A percentile compares a stretch with the other conserved stretches of the same genome.
Conservation (phyloP, 2,329 filamentous ascomycete genomes). For the Calonectria pseudoturangicola region DNA sequence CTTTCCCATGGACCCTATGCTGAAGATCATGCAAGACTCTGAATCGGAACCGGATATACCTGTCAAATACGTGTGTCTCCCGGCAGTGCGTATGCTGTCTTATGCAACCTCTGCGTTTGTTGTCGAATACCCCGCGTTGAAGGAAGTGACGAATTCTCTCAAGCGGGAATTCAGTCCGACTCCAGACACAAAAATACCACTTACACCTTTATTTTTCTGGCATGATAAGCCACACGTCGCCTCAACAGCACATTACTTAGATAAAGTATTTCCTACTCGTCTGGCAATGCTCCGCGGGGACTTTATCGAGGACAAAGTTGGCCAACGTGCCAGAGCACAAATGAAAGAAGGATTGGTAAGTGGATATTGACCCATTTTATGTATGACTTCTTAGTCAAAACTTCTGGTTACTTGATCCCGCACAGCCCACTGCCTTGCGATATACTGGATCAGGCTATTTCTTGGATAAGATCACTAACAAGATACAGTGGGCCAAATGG, state of each 20-base stretch:
- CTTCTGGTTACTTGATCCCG: not conserved
- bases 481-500: slow-evolving; percentile 67
- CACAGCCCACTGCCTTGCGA: not conserved
- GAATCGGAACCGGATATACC: slow-evolving; percentile 57
- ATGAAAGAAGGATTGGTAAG: slow-evolving; percentile 70
- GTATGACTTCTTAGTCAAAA: not conserved
- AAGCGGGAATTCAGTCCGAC: slow-evolving; percentile 62
- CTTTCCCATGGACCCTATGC: slow-evolving; percentile 65
- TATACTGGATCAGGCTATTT: not conserved
- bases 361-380: rapidly evolving
- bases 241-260: slow-evolving; percentile 68
- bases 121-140: slow-evolving; percentile 63
- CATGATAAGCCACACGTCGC: slow-evolving; percentile 75
- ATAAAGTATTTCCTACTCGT: slow-evolving; percentile 68
- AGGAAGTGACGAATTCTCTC: slow-evolving; percentile 63
- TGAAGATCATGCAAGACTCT: slow-evolving; percentile 67
- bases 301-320: slow-evolving; percentile 75
- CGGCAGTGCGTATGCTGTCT: slow-evolving; percentile 70
- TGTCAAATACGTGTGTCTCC: slow-evolving; percentile 72
- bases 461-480: slow-evolving; percentile 29
- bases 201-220: slow-evolving; percentile 76
- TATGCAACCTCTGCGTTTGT: slow-evolving; percentile 71
- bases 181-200: slow-evolving; percentile 57
- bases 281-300: slow-evolving; percentile 70
- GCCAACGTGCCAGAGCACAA: slow-evolving; percentile 71